Conservation (phyloP, 257 asterid genomes). For the Phtheirospermum japonicum region DNA sequence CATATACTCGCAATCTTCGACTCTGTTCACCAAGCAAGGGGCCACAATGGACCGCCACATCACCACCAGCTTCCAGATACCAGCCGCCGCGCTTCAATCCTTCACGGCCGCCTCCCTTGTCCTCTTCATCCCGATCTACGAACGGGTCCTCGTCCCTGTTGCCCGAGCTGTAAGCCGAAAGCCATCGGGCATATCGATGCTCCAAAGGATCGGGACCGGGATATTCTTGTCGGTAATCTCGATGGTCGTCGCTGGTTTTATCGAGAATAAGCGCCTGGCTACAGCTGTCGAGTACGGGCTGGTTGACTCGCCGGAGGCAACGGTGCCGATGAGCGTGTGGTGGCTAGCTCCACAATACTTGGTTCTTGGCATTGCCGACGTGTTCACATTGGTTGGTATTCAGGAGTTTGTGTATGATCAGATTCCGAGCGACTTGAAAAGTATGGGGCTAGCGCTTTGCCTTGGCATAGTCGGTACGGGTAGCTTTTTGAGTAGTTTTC, state of each 20-base stretch:
- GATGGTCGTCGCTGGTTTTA: not conserved
- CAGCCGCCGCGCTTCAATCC: not conserved
- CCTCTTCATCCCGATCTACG: conserved; percentile 5
- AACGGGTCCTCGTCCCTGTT: not conserved
- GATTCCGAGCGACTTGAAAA: not conserved
- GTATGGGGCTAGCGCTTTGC: conserved; percentile 1
- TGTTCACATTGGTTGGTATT: not conserved
- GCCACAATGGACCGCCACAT: conserved; percentile 6
- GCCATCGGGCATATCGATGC: not conserved
- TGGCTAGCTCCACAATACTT: not conserved
- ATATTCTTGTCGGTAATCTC: not conserved
- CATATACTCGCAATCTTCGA: not conserved
- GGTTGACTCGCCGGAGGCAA: not conserved
- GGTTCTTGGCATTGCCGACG: not conserved
- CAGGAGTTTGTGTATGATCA: conserved; percentile 6
- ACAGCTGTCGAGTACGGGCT: not conserved
- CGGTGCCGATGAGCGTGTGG: not conserved
- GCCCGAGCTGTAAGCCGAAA: conserved; percentile 1
- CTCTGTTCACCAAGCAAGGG: conserved; percentile 4
- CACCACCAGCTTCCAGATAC: not conserved
- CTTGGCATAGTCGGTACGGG: not conserved
- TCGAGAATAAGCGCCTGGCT: not conserved
- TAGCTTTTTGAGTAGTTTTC: conserved; percentile 1
- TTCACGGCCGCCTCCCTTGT: conserved; percentile 1
- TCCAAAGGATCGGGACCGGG: conserved; percentile 1